Percentiles rank a stretch among this genome's conserved stretches.
Evolutionary conservation across 805 yeast genomes (phyloP).

Genomic region (Yueomyces sp.): DNA sequence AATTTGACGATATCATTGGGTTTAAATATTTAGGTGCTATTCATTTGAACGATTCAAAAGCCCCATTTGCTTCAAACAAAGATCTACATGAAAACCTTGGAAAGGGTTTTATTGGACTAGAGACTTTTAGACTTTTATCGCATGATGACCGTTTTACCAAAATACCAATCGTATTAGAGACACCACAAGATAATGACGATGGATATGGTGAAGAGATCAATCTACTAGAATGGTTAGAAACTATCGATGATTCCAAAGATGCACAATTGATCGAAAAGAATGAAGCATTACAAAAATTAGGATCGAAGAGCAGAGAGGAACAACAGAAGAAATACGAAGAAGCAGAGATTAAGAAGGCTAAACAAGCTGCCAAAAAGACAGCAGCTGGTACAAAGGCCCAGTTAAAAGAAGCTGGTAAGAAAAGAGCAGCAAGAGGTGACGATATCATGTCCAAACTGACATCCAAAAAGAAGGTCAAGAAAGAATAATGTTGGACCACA

Average conservation of each 20-base stretch:
- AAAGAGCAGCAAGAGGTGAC: conserved; percentile 3
- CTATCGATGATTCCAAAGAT: conserved; percentile 19
- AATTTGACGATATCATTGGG: conserved; percentile 68
- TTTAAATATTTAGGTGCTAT: conserved; percentile 61
- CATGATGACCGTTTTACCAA: conserved; percentile 47
- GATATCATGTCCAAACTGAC: conserved; percentile 12
- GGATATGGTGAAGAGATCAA: conserved; percentile 74
- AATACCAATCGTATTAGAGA: conserved; percentile 77
- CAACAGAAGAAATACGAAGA: conserved; percentile 52
- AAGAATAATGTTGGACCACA: too few relatives aligned
- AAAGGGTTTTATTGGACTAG: conserved; percentile 77
- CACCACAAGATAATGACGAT: conserved; percentile 64
- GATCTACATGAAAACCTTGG: conserved; percentile 90
- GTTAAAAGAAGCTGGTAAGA: background rate
- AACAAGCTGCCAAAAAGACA: conserved; percentile 6
- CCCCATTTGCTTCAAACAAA: conserved; percentile 78
- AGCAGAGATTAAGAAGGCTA: conserved; percentile 29
- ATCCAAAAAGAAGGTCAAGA: conserved; percentile 3
- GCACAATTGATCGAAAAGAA: conserved; percentile 38
- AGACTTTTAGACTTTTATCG: conserved; percentile 65
- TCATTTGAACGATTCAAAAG: conserved; percentile 90
- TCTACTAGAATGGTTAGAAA: conserved; percentile 63
- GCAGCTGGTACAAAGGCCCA: conserved; percentile 1
- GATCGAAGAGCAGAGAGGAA: conserved; percentile 57
- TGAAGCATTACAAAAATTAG: conserved; percentile 39